Conservation (phyloP, 1,139 yeast genomes). For the Candida neerlandica region DNA sequence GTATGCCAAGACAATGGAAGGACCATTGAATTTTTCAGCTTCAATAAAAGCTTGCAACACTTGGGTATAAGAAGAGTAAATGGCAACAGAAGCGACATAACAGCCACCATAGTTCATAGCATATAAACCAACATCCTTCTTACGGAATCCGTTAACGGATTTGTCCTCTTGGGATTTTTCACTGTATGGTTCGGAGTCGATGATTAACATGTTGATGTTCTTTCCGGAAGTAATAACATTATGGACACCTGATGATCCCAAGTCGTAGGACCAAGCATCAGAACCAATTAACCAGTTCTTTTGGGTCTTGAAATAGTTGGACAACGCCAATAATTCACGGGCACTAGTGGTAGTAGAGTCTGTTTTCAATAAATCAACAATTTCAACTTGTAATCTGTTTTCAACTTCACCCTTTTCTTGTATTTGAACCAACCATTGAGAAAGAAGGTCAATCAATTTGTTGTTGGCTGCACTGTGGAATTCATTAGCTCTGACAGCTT, state of each 20-base stretch:
- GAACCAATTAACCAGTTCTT: constrained; percentile 90
- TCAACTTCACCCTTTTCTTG: constrained; percentile 33
- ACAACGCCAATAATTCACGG: constrained; percentile 45
- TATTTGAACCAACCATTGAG: constrained; percentile 65
- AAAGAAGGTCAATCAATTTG: constrained; percentile 57
- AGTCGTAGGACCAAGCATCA: constrained; percentile 93
- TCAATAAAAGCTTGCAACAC: constrained; percentile 85
- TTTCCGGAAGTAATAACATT: constrained; percentile 74
- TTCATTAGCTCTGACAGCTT: constrained; percentile 51
- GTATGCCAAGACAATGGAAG: constrained; percentile 88
- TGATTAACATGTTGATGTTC: constrained; percentile 80
- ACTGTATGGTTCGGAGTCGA: constrained; percentile 87
- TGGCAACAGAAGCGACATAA: constrained; percentile 93
- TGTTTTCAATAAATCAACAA: constrained; percentile 46
- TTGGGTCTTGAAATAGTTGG: constrained; percentile 47
- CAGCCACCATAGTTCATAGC: constrained; percentile 93
- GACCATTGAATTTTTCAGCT: constrained; percentile 87
- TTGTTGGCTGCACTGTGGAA: constrained; percentile 48
- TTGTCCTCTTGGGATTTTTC: constrained; percentile 25
- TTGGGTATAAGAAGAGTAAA: constrained; percentile 92
- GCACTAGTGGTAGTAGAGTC: constrained; percentile 43
- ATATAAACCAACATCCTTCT: constrained; percentile 91
- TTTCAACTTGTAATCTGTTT: constrained; percentile 30
- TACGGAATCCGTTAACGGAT: constrained; percentile 51
- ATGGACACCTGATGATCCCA: constrained; percentile 92